Conservation (phyloP, 1,284 basidiomycete species). For the Xerocomus nothofagi region DNA sequence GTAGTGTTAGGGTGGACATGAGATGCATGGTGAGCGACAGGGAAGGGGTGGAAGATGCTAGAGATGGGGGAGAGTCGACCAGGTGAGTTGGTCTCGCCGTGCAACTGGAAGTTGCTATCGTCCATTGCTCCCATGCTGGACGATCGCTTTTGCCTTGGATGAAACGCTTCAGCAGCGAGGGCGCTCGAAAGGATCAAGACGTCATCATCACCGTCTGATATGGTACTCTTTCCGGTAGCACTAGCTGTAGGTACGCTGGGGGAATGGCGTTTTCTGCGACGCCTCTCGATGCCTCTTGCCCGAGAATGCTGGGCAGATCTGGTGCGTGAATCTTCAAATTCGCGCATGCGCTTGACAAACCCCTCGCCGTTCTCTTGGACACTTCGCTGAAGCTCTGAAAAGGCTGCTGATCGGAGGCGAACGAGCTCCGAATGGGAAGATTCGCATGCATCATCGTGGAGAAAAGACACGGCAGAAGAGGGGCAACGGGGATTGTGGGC, state of each 20-base stretch:
- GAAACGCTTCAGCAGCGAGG: conserved; percentile 20
- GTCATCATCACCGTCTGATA: conserved; percentile 52
- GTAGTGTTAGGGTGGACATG: conserved; percentile 11
- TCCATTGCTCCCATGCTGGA: conserved; percentile 45
- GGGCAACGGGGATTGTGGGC: conserved; percentile 24
- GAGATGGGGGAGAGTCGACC: conserved; percentile 29
- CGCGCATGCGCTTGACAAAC: conserved; percentile 69
- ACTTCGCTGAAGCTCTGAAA: conserved; percentile 61
- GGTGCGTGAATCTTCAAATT: conserved; percentile 57
- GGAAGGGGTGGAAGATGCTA: conserved; percentile 19
- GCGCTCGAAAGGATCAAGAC: conserved; percentile 53
- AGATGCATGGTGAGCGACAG: conserved; percentile 15
- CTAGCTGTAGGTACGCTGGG: conserved; percentile 25
- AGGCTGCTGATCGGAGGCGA: conserved; percentile 58
- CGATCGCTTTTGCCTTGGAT: conserved; percentile 40
- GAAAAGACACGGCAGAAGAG: conserved; percentile 17
- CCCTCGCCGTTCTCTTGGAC: conserved; percentile 63
- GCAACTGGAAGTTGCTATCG: conserved; percentile 26
- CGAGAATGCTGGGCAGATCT: conserved; percentile 39
- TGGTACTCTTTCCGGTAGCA: conserved; percentile 12
- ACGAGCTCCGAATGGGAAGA: conserved; percentile 39
- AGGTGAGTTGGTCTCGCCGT: conserved; percentile 10
- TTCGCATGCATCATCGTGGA: conserved; percentile 18
- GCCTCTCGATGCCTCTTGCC: conserved; percentile 38
- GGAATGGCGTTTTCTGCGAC: conserved; percentile 41